These are phyloP conservation scores for Boletus semigastroideus DNA, from an alignment of 1,284 basidiomycete genomes.

Conservation along the genomic window DNA sequence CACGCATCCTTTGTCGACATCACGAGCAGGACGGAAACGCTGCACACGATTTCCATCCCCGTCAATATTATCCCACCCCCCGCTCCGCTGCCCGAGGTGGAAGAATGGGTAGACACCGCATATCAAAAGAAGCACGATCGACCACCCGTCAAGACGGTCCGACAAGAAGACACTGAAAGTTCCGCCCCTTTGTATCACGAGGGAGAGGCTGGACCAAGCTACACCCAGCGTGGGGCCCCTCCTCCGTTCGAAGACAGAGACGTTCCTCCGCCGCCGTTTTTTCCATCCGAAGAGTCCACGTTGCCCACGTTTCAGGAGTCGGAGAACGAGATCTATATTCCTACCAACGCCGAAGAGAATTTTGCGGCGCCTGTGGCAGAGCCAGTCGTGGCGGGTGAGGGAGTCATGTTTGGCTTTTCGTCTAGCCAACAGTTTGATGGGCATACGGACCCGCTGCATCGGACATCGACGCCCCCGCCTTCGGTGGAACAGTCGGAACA, in stretches of 20 bases:
- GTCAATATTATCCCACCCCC: constrained; percentile 67
- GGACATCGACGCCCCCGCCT: constrained; percentile 63
- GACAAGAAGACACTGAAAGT: constrained; percentile 62
- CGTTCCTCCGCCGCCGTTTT: constrained; percentile 72
- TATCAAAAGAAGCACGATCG: constrained; percentile 84
- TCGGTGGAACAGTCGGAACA: constrained; percentile 66
- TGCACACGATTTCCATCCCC: constrained; percentile 62
- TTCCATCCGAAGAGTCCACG: constrained; percentile 58
- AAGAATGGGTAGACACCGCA: constrained; percentile 63
- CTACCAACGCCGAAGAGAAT: constrained; percentile 45
- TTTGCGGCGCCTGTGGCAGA: constrained; percentile 36
- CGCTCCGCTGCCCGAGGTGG: constrained; percentile 73
- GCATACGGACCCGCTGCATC: constrained; percentile 62
- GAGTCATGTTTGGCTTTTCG: constrained; percentile 67
- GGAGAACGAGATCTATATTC: constrained; percentile 65
- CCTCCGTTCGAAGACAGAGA: constrained; percentile 82
- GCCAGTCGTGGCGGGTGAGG: constrained; percentile 62
- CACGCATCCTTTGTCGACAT: constrained; percentile 72
- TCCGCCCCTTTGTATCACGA: constrained; percentile 62
- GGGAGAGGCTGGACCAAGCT: constrained; percentile 72
- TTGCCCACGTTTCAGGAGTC: constrained; percentile 80
- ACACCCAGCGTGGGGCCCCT: constrained; percentile 56
- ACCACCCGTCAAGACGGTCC: constrained; percentile 67
- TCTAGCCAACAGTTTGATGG: constrained; percentile 75
- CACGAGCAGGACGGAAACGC: constrained; percentile 59